Evolutionary conservation across 2,329 filamentous ascomycete species (phyloP).

Genomic region (Fusarium sp.): DNA sequence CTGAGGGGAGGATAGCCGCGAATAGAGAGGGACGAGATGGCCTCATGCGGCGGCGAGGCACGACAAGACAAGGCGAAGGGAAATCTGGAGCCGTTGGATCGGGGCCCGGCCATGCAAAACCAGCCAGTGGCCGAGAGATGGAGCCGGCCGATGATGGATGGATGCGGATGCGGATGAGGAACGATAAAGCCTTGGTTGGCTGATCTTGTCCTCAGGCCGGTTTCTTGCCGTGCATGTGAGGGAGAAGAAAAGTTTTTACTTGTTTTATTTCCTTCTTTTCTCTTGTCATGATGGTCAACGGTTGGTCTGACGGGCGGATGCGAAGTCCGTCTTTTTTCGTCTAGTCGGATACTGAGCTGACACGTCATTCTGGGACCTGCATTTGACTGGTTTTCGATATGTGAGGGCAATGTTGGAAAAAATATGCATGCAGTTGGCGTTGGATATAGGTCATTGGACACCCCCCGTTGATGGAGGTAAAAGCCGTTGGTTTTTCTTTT

Average conservation of each 20-base stretch:
- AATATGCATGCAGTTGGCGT: background rate
- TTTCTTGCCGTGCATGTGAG: constrained; percentile 25
- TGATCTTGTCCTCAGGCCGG: background rate
- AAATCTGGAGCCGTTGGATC: constrained; percentile 22
- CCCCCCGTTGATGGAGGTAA: background rate
- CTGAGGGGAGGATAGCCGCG: background rate
- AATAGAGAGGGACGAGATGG: constrained; percentile 17
- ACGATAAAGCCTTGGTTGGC: background rate
- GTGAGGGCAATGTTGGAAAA: constrained; percentile 3
- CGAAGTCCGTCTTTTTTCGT: background rate
- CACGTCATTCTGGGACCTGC: constrained; percentile 22
- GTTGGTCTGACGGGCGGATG: constrained; percentile 3
- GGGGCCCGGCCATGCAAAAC: constrained; percentile 7
- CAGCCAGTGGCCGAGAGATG: background rate
- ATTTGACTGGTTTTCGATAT: constrained; percentile 2
- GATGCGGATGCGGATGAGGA: background rate
- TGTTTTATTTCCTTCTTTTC: constrained; percentile 4
- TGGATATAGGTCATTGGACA: background rate
- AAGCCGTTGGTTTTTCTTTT: constrained; percentile 2
- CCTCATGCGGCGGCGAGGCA: constrained; percentile 29
- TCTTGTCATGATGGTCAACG: background rate
- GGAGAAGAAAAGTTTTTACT: constrained; percentile 11
- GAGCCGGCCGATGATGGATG: background rate
- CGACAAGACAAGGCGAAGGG: constrained; percentile 18
- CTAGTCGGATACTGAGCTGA: constrained; percentile 19